Base-by-base conservation (phyloP, 192 early-diverging fungal genomes). In the Obelidium mucronatum region DNA sequence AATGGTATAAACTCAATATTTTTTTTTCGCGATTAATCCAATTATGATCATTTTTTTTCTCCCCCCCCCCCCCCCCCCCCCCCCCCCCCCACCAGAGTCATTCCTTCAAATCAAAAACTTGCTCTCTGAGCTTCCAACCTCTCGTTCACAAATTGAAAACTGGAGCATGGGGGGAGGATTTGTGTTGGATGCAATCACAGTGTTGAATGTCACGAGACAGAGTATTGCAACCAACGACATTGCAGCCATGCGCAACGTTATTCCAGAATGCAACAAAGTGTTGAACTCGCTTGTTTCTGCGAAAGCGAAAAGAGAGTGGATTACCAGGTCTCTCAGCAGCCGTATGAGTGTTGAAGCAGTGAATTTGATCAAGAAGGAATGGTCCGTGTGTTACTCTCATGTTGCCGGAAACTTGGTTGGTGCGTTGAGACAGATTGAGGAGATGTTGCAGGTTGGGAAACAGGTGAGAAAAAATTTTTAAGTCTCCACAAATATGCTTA, bases 81-180 rank as follows among this genome's bases (percentile, higher is more conserved):
- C n/a, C n/a, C n/a, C n/a, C n/a, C n/a, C n/a, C n/a, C n/a, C n/a
- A n/a, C n/a, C n/a, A 63, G 44, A 63, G n/a, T 74, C 59, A 19
- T 69, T 62, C 53, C 3, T 15, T 19, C 3, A 34, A 54, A 35
- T 61, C 58, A 24, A 77, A 37, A 67, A 26, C 17, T 39, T 82
- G 1, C 62, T 82, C 0, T 17, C 24, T 0, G 26, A 69, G 26
- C 73, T 78, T 24, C 70, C 42, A n/a, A 28, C 76, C 1, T 39
- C 51, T 13, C 28, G 17, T 26, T n/a, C 54, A 22, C 24, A 66
- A 36, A 53, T 81, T 40, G 75, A 74, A 5, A 44, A 61, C 69
- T 84, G 79, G 83, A 62, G 34, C 11, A 13, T 37, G 36, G 80
- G 83, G 26, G 83, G 80, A 8, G 77, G 78, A n/a, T 69, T 84